Evolutionary conservation across 495 filamentous ascomycete genomes (phyloP), one percentile per base, ranked within the genome.

Genomic region (Glarea lozoyensis): DNA sequence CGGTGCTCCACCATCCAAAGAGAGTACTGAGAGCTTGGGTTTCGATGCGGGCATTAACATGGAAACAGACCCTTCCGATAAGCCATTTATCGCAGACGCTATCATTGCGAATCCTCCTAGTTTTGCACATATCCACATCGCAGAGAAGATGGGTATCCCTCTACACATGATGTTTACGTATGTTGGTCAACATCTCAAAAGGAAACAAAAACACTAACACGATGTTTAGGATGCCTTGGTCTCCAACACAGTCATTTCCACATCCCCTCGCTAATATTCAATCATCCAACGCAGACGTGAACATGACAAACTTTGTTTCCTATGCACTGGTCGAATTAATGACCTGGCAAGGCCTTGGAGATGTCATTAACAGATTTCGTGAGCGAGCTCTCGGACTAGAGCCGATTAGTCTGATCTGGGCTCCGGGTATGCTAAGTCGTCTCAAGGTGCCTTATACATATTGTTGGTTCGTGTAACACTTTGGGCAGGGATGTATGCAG

Each of bases 21-120:
- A 47, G 6, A 50, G 44, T 17, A 33, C 45, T 10, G 46, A 47
- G 24, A 46, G 24, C 27, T 24, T 50, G 18, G 40, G 56, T 43
- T 58, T 66, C 13, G 46, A 65, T 13, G 60, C 56, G 29, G 58
- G 56, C 5, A 55, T 61, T n/a, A 55, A 56, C 23, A 53, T 64
- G 48, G 53, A 55, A 13, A 29, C 37, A 12, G 54, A 57, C 24
- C 47, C 61, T 27, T 16, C 54, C 9, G 53, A 64, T 40, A 65
- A 64, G 33, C 78, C 83, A 9, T 92, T 92, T 46, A 76, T 89
- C 17, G 84, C 83, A 0, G 82, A 89, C 58, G 79, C 72, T 6
- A 89, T 92, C 51, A 88, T 92, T 44, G 85, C 85, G 10, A 92
- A 92, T 54, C 85, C 85, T 2, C 84, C 84, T 0, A 82, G 81